Evolutionary conservation across 2,329 filamentous ascomycete species (phyloP).

Genomic region (Exophiala sp.): DNA sequence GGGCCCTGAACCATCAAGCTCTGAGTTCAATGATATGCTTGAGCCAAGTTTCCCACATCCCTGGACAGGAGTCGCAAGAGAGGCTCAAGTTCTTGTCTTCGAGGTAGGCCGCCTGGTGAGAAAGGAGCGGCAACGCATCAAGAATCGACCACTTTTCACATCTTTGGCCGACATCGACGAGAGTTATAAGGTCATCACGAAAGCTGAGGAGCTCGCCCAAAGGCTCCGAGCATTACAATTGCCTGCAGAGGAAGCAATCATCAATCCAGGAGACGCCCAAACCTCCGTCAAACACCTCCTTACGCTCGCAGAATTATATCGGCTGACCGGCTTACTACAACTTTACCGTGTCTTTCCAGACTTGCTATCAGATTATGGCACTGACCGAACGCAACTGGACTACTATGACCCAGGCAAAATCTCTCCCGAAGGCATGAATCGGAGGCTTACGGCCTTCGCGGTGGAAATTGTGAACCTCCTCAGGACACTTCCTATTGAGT

Average conservation of each 20-base stretch:
- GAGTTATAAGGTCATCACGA: slow-evolving; percentile 1
- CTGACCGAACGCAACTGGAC: not conserved
- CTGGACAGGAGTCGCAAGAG: slow-evolving; percentile 48
- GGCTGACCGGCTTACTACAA: slow-evolving; percentile 52
- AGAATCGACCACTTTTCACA: slow-evolving; percentile 8
- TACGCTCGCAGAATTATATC: slow-evolving; percentile 52
- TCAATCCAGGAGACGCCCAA: slow-evolving; percentile 48
- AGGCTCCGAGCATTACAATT: slow-evolving; percentile 4
- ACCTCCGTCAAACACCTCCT: slow-evolving; percentile 54
- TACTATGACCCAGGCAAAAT: not conserved
- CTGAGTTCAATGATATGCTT: slow-evolving; percentile 30
- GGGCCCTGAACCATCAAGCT: slow-evolving; percentile 29
- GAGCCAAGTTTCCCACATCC: slow-evolving; percentile 38
- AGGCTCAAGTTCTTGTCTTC: slow-evolving; percentile 44
- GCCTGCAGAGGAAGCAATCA: slow-evolving; percentile 7
- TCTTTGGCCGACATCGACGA: slow-evolving; percentile 4
- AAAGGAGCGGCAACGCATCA: slow-evolving; percentile 9
- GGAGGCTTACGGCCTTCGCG: slow-evolving; percentile 51
- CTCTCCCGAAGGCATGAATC: not conserved
- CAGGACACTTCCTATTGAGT: slow-evolving; percentile 50
- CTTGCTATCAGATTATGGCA: not conserved
- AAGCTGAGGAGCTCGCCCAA: slow-evolving; percentile 3
- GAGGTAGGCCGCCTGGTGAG: slow-evolving; percentile 45
- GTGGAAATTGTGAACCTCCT: slow-evolving; percentile 50
- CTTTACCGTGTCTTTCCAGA: slow-evolving; percentile 55